Evolutionary conservation across 75 land plant genomes (phyloP).

Genomic region (Pseudotsuga menziesii): DNA sequence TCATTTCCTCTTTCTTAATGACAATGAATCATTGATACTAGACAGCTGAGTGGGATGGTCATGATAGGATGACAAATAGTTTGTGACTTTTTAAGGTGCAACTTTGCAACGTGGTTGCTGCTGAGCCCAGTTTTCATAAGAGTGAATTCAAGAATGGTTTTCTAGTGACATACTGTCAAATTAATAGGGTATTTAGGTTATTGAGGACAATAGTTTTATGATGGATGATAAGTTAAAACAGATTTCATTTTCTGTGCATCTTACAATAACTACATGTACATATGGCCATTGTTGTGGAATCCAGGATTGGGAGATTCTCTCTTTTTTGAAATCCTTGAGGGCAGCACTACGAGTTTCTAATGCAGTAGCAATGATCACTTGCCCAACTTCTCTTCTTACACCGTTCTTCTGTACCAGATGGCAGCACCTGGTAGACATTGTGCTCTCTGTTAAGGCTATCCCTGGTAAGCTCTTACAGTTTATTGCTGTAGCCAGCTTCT

Average conservation of each 20-base stretch:
- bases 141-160: too few species aligned
- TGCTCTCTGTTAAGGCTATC: slow-evolving; percentile 79
- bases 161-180: not conserved
- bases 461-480: slow-evolving; percentile 44
- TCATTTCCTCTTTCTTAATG: too few species aligned
- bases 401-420: slow-evolving; percentile 63
- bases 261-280: not conserved
- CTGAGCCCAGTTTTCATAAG: too few species aligned
- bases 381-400: slow-evolving; percentile 74
- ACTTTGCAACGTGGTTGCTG: too few species aligned
- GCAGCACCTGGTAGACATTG: slow-evolving; percentile 95
- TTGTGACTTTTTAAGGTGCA: too few species aligned
- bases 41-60: too few species aligned
- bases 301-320: slow-evolving; percentile 94
- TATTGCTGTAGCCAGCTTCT: not conserved
- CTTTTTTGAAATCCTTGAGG: slow-evolving; percentile 65
- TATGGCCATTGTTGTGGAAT: slow-evolving; percentile 1
- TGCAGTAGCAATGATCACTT: slow-evolving; percentile 80
- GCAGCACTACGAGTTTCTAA: slow-evolving; percentile 57
- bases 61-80: too few species aligned
- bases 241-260: not conserved
- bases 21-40: too few species aligned
- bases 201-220: not conserved
- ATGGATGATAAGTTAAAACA: not conserved
- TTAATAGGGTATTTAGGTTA: not conserved